phyloP scores from a whole-genome alignment of 805 yeast genomes.

The Metschnikowia kofuensis region DNA sequence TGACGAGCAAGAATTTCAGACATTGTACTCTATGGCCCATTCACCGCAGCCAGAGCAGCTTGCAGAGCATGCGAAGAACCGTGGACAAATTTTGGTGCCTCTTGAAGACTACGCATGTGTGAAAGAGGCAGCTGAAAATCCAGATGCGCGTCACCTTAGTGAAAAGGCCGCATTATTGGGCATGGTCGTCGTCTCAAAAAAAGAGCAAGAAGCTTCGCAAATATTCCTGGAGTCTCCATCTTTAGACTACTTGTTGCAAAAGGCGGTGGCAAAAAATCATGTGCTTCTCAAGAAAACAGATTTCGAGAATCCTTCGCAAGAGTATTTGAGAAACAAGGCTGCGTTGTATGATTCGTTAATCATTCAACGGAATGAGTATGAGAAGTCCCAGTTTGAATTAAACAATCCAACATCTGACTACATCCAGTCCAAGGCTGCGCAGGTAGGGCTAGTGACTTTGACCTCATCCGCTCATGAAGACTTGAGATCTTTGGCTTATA shows the following conservation, averaged over 20 bases:
- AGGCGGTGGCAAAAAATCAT: constrained; percentile 2
- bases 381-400: not conserved
- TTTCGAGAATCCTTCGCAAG: constrained; percentile 5
- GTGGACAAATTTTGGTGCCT: not conserved
- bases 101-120: not conserved
- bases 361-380: not conserved
- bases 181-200: constrained; percentile 6
- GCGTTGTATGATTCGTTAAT: constrained; percentile 4
- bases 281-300: constrained; percentile 2
- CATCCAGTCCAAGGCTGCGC: constrained; percentile 10
- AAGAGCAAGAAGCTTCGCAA: not conserved
- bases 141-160: constrained; percentile 2
- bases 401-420: constrained; percentile 4
- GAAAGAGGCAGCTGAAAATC: constrained; percentile 3
- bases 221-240: constrained; percentile 1
- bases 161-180: constrained; percentile 5
- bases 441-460: constrained; percentile 14
- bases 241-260: constrained; percentile 1
- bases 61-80: constrained; percentile 11
- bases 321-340: constrained; percentile 8
- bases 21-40: constrained; percentile 14
- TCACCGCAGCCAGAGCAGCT: constrained; percentile 18
- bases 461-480: constrained; percentile 10
- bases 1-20: not conserved
- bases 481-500: constrained; percentile 1